Conservation (phyloP, 2,329 filamentous ascomycete genomes). For the Beauveria scarabaeidicola region DNA sequence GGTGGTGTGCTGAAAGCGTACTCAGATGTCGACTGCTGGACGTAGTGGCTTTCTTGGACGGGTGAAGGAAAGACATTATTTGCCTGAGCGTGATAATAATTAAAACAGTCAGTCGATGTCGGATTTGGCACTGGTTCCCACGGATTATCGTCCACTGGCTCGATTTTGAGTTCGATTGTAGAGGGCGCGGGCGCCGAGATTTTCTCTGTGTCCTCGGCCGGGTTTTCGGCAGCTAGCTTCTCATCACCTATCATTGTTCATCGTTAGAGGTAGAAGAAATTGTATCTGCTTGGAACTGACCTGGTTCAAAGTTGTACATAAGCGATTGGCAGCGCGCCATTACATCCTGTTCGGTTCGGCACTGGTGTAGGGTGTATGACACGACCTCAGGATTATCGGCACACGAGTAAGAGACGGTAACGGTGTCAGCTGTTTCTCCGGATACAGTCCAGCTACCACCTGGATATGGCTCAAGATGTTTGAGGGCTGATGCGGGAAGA, state of each 20-base stretch:
- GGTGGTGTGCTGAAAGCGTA: not conserved
- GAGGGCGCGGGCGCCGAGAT: not conserved
- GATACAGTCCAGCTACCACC: not conserved
- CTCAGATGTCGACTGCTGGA: not conserved
- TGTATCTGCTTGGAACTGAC: not conserved
- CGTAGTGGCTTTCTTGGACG: not conserved
- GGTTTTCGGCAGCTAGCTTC: not conserved
- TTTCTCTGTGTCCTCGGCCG: not conserved
- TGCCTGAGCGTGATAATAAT: not conserved
- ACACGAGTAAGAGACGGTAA: not conserved
- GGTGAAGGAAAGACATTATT: not conserved
- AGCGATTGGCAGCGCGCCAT: not conserved
- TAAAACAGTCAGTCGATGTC: not conserved
- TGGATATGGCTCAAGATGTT: slow-evolving; percentile 6
- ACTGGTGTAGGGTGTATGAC: not conserved
- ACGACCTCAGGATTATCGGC: not conserved
- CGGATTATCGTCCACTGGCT: not conserved
- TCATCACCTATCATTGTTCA: not conserved
- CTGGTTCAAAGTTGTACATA: not conserved
- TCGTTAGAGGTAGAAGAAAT: not conserved
- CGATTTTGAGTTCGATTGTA: not conserved
- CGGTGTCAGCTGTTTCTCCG: not conserved
- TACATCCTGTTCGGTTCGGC: slow-evolving; percentile 1
- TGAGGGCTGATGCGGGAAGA: not conserved
- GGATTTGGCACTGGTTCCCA: not conserved